Evolutionary conservation across 2,329 filamentous ascomycete genomes (phyloP).

Genomic region (Aureobasidium zeae): DNA sequence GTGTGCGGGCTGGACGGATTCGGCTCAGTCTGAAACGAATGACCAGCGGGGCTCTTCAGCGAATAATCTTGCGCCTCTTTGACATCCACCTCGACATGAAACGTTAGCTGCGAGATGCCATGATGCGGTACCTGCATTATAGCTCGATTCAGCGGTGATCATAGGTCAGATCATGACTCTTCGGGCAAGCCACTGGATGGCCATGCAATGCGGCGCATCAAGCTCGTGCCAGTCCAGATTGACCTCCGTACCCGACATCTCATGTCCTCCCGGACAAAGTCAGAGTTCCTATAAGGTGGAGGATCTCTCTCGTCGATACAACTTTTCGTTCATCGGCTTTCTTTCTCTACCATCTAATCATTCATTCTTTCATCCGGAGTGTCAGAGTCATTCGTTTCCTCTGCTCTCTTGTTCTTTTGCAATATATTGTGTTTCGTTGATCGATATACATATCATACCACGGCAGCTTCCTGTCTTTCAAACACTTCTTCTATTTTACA

Average conservation of each 20-base stretch:
- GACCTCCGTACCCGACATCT: background rate
- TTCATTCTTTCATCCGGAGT: conserved; percentile 24
- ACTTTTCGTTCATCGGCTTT: conserved; percentile 21
- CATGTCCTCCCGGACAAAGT: background rate
- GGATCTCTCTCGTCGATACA: too few relatives aligned
- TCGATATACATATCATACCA: conserved; percentile 19
- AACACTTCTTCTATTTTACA: conserved; percentile 14
- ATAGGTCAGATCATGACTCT: conserved; percentile 12
- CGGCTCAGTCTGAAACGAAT: conserved; percentile 9
- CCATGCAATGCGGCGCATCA: conserved; percentile 6
- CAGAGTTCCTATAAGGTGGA: conserved; percentile 8
- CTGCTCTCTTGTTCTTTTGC: conserved; percentile 24
- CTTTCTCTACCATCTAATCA: conserved; percentile 19
- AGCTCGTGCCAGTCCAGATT: conserved; percentile 14
- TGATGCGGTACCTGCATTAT: conserved; percentile 14
- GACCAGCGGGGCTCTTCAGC: background rate
- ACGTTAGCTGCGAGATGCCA: conserved; percentile 12
- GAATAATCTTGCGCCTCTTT: conserved; percentile 9
- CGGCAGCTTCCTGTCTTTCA: conserved; percentile 15
- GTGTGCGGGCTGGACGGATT: background rate
- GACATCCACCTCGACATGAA: conserved; percentile 12
- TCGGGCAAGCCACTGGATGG: conserved; percentile 3
- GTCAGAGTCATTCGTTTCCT: conserved; percentile 39
- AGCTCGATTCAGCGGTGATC: conserved; percentile 3
- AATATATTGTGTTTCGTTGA: conserved; percentile 18